Base-by-base conservation (phyloP, 2,329 filamentous ascomycete species). In the Didymosphaeria variabile region DNA sequence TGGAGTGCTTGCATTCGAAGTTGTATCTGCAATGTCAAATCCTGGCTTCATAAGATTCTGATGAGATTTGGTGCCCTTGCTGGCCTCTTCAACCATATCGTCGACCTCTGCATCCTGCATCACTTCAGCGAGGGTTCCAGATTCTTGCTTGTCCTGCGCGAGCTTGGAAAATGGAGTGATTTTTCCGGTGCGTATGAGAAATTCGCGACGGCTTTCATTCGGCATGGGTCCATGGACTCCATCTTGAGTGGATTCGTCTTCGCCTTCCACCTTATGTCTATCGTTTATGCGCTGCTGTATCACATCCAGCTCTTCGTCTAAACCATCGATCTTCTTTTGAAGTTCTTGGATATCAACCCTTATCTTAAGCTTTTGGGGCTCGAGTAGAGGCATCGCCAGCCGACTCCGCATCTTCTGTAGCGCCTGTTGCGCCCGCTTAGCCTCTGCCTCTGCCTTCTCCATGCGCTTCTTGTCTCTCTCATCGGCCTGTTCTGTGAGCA, bases 121-220 rank as follows among this genome's bases (percentile, higher is more conserved):
- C 2, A 90, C 90, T 71, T 94, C 89, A 12, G 91, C 90, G 17
- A 97, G 82, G 61, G 89, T 90, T 1, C 90, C 90, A 47, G 89
- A 84, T 2, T 88, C 84, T 3, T 86, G 87, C 31, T 87, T 82
- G 1, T 88, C 81, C n/a, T 87, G 84, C 15, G 87, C 88, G 69
- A 97, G 86, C 65, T 90, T 91, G 8, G 93, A 91, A 72, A 99
- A 99, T 0, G 95, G 95, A 0, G 95, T 99, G 68, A 99, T 98
- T 80, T 98, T 98, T 63, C 95, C 95, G 0, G 94, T 99, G 31
- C 95, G 89, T 52, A 99, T 95, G 50, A 99, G 86, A 75, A 91
- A 99, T 50, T 97, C 94, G 54, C 94, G 88, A 62, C 92, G 89
- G 26, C 87, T 93, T 80, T 98, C 95, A 62, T 91, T 91, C 1